Percentiles rank a stretch among this genome's conserved stretches.
Evolutionary conservation across 2,329 filamentous ascomycete genomes (phyloP).

Genomic region (Epichloe amarillans): DNA sequence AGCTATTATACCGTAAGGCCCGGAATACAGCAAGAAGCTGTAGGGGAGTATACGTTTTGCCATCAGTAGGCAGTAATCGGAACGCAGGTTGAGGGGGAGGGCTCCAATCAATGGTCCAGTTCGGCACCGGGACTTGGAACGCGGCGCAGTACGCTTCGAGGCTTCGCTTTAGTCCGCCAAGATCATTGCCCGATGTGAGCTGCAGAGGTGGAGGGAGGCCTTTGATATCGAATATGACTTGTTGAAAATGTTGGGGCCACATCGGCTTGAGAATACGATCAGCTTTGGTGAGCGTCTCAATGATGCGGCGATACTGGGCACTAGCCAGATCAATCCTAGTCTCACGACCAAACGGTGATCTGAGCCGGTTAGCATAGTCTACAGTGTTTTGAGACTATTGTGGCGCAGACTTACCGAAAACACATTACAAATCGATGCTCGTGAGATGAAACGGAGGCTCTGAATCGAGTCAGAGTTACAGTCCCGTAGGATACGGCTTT

Average conservation of each 20-base stretch:
- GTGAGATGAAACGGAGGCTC: conserved; percentile 34
- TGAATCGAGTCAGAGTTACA: conserved; percentile 37
- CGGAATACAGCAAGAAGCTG: conserved; percentile 45
- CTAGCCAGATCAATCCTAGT: conserved; percentile 38
- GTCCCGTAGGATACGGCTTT: conserved; percentile 38
- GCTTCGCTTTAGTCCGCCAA: conserved; percentile 40
- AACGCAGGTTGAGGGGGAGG: conserved; percentile 37
- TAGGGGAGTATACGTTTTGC: conserved; percentile 29
- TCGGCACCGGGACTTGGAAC: conserved; percentile 34
- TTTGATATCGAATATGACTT: conserved; percentile 37
- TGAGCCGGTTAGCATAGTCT: conserved; percentile 9
- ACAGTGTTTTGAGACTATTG: not conserved
- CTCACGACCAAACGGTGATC: conserved; percentile 29
- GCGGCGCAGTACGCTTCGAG: conserved; percentile 41
- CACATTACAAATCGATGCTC: conserved; percentile 43
- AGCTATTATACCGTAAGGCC: conserved; percentile 44
- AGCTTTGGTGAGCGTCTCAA: conserved; percentile 38
- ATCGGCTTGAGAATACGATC: conserved; percentile 44
- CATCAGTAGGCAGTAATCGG: conserved; percentile 31
- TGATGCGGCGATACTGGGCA: conserved; percentile 38
- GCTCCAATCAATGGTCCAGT: conserved; percentile 37
- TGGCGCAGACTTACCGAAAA: conserved; percentile 31
- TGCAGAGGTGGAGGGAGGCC: conserved; percentile 39
- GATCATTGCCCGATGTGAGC: conserved; percentile 39
- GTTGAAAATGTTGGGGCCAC: conserved; percentile 43